Evolutionary conservation across 805 yeast genomes (phyloP).

Genomic region (Suhomyces faveliae): DNA sequence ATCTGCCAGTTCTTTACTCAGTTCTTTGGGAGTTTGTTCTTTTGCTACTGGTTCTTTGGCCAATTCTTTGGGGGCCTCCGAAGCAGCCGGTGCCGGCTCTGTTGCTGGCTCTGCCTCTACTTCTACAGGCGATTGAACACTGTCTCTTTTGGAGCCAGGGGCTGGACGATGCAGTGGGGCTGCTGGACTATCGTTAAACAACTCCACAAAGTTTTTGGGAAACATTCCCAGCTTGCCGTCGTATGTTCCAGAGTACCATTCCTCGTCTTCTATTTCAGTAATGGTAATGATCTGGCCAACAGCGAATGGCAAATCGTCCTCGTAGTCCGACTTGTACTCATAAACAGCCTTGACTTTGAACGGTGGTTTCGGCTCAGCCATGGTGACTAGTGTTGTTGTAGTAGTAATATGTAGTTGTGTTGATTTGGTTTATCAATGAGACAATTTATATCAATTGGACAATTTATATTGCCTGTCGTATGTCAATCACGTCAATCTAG

Average conservation of each 20-base stretch:
- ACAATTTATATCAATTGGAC: background rate
- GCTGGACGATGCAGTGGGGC: slow-evolving; percentile 6
- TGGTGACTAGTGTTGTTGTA: slow-evolving; percentile 2
- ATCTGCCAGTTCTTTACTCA: background rate
- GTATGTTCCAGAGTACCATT: slow-evolving; percentile 82
- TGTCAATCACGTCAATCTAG: background rate
- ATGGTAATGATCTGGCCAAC: slow-evolving; percentile 73
- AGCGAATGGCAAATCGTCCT: slow-evolving; percentile 76
- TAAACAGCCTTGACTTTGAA: slow-evolving; percentile 68
- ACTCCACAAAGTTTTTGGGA: slow-evolving; percentile 78
- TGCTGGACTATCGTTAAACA: slow-evolving; percentile 7
- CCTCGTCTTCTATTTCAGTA: slow-evolving; percentile 79
- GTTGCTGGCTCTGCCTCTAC: no score
- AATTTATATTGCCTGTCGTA: background rate
- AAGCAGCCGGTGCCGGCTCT: no score
- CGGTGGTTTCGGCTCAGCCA: slow-evolving; percentile 40
- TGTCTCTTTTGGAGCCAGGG: slow-evolving; percentile 2
- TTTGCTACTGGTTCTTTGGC: background rate
- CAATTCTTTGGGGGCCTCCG: no score
- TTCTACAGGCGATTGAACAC: slow-evolving; percentile 5
- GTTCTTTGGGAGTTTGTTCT: background rate
- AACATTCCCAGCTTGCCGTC: slow-evolving; percentile 74
- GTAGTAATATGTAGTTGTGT: background rate
- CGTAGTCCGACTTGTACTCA: slow-evolving; percentile 60
- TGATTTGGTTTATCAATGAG: background rate